Conservation (phyloP, 257 asterid species). For the Solanum dulcamara region DNA sequence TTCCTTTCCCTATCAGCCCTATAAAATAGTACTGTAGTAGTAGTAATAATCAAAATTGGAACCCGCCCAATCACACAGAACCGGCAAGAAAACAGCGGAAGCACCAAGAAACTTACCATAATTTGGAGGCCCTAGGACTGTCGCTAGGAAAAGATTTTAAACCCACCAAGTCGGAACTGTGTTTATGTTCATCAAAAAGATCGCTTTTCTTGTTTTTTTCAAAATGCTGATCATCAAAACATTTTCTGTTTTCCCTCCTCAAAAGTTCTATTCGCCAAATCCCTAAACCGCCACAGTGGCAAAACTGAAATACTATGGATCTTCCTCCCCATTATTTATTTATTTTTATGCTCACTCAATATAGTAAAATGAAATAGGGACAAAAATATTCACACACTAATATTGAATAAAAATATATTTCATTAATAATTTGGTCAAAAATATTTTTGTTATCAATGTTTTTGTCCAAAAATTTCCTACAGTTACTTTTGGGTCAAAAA, state of each 20-base stretch:
- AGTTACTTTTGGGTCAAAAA: no score
- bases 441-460: no score
- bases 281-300: neutral
- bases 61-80: neutral
- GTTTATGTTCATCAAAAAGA: neutral
- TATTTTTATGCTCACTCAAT: no score
- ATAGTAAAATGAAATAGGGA: no score
- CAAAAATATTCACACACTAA: no score
- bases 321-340: no score
- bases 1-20: neutral
- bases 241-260: neutral
- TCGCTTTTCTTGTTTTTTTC: no score
- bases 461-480: no score
- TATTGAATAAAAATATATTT: no score
- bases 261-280: neutral
- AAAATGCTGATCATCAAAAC: neutral
- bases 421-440: no score
- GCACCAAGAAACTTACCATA: neutral
- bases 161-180: neutral
- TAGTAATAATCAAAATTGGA: neutral
- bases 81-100: neutral
- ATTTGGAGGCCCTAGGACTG: neutral
- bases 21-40: neutral
- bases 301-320: no score
- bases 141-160: no score